A percentile compares a stretch with the other conserved stretches of the same genome.
phyloP scores from a whole-genome alignment of 177 flowering plant species.

The Telopea speciosissima region DNA sequence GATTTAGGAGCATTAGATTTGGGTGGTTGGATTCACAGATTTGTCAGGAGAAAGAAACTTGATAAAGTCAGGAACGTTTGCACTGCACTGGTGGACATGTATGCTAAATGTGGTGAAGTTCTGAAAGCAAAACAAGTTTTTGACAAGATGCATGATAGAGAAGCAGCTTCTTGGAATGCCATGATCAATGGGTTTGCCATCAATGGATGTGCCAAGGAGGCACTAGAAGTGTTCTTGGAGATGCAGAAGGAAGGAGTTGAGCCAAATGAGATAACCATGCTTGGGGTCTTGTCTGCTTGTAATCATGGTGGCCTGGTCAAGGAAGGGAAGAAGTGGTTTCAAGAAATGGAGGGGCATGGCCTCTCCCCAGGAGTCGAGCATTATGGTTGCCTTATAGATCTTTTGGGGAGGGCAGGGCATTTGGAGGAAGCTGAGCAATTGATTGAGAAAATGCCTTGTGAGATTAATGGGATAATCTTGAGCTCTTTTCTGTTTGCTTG shows the following conservation, averaged over 20 bases:
- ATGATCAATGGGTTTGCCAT: constrained; percentile 59
- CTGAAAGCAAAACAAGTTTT: constrained; percentile 42
- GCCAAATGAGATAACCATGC: constrained; percentile 61
- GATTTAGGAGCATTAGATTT: constrained; percentile 59
- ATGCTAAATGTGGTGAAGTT: constrained; percentile 63
- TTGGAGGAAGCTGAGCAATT: constrained; percentile 67
- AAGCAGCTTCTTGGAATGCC: constrained; percentile 60
- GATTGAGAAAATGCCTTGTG: constrained; percentile 53
- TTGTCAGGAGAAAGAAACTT: constrained; percentile 37
- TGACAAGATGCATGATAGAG: constrained; percentile 29
- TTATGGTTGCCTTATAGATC: constrained; percentile 69
- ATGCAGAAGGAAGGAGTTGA: constrained; percentile 41
- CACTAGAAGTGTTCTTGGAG: constrained; percentile 43
- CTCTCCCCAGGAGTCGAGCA: constrained; percentile 55
- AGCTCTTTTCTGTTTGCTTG: constrained; percentile 72
- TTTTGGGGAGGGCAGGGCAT: constrained; percentile 65
- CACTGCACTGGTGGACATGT: constrained; percentile 64
- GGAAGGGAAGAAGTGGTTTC: constrained; percentile 69
- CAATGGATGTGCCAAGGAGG: constrained; percentile 60
- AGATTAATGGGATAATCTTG: constrained; percentile 61
- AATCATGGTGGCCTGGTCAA: constrained; percentile 68
- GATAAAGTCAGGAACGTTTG: constrained; percentile 38
- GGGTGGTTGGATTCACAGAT: constrained; percentile 51
- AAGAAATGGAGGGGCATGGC: constrained; percentile 38
- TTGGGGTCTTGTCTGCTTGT: constrained; percentile 72